Base-by-base conservation (phyloP, 441 rosid species). In the Raphanus hybrid region DNA sequence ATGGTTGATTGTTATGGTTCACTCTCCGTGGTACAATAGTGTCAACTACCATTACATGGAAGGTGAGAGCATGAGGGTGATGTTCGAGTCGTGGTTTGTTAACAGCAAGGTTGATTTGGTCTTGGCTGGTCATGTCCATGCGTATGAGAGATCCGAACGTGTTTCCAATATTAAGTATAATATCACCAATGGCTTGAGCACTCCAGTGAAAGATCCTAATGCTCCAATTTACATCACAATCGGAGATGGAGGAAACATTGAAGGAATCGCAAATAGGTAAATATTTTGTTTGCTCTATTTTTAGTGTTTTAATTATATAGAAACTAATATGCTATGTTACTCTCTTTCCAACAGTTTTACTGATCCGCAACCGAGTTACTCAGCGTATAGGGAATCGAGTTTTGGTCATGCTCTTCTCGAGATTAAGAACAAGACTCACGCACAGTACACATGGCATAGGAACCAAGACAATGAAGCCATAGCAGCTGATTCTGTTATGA, bases 351-450 rank as follows among this genome's bases (percentile, higher is more conserved):
- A 64, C 76, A 92, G 96, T 78, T 94, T 86, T 66, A 78, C 78
- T 67, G 86, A 88, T 55, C 92, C 94, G 0, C 97, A 92, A 60
- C 97, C 97, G 1, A 85, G 84, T 27, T 91, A 94, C 68, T 94
- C 99, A n/a, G 97, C 99, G 0, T 92, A 84, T 67, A 81, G 98
- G 4, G 98, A 94, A 79, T 91, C 98, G 26, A 94, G 96, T 74
- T 92, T 89, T 45, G 90, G 93, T 48, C 98, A 88, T 64, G 91
- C 96, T 1, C 71, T 85, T 10, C 80, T 90, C 77, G 91, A 92
- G 76, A 89, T 92, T 61, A 76, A 68, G 76, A 92, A 91, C 73
- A 82, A 85, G 74, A 91, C 97, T 16, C 94, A 87, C 34, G 94
- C 97, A 0, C 18, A 67, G 8, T 91, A 91, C 82, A 89, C 82